Evolutionary conservation across 129 eudicot species (phyloP), one percentile per base, ranked within the genome.

Genomic region (Pittosporum tobira): DNA sequence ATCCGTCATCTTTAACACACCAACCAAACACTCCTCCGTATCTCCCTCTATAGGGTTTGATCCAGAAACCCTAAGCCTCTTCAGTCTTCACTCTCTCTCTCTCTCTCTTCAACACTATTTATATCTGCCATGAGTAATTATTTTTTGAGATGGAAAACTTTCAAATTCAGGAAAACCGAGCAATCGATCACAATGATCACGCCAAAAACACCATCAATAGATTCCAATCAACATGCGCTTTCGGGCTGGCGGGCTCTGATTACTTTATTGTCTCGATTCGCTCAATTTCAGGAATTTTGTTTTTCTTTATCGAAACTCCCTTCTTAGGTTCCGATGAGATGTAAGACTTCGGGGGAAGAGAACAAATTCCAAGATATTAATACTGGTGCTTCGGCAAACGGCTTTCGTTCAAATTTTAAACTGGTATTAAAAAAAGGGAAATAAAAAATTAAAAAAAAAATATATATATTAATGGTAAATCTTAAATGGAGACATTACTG

Each of bases 1-100:
- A 68, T 86, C 96, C 86, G 90, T 70, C 95, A 83, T 85, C 86
- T 74, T 79, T 69, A 22, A 61, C 11, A 29, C 61, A 36, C 57
- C 63, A 61, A 23, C 49, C 18, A 15, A 6, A 31, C 28, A 49
- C 64, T n/a, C 40, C 44, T 48, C 9, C 47, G 16, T 57, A 51
- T 15, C 53, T 52, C 51, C 45, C 37, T 7, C 14, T 26, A n/a
- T 52, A 50, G 64, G 50, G 42, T 61, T 50, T 30, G 77, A 76
- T 68, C 51, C 57, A 52, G 68, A 77, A 72, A 60, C 65, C 72
- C 71, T 54, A 70, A 57, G 61, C 68, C n/a, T n/a, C n/a, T n/a
- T n/a, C n/a, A n/a, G n/a, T n/a, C n/a, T n/a, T n/a, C n/a, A n/a
- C n/a, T 13, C 73, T 60, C 57, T 48, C 45, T 29, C 19, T 28